These are phyloP conservation scores for Populus hybrid DNA, from an alignment of 441 rosid genomes.

Conservation along the genomic window DNA sequence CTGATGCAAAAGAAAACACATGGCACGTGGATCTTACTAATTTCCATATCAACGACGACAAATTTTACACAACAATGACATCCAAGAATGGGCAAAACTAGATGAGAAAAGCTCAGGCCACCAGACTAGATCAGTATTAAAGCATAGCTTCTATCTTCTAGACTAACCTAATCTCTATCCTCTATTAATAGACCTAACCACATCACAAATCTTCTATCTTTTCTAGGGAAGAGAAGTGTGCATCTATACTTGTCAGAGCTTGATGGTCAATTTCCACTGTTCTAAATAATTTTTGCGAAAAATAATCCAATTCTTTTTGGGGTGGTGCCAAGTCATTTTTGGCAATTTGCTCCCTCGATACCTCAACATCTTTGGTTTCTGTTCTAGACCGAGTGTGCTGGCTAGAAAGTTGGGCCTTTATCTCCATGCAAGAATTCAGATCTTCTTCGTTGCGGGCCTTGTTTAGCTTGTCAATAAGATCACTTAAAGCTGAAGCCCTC, in stretches of 20 bases:
- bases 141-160: slow-evolving; percentile 10
- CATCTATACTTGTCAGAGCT: slow-evolving; percentile 37
- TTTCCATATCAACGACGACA: background rate
- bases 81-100: background rate
- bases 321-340: slow-evolving; percentile 19
- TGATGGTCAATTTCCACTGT: slow-evolving; percentile 54
- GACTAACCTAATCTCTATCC: slow-evolving; percentile 13
- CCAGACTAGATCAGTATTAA: slow-evolving; percentile 20
- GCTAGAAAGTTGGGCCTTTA: slow-evolving; percentile 50
- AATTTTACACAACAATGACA: background rate
- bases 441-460: slow-evolving; percentile 83
- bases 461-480: slow-evolving; percentile 69
- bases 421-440: slow-evolving; percentile 64
- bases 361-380: slow-evolving; percentile 23
- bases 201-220: slow-evolving; percentile 47
- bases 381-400: slow-evolving; percentile 13
- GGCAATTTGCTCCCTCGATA: slow-evolving; percentile 24
- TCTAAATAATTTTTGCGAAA: slow-evolving; percentile 36
- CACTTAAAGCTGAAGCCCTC: slow-evolving; percentile 50
- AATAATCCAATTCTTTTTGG: slow-evolving; percentile 27
- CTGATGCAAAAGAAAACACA: background rate
- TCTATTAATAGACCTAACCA: slow-evolving; percentile 10
- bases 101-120: slow-evolving; percentile 1
- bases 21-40: background rate
- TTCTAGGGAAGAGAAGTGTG: slow-evolving; percentile 50